Evolutionary conservation across 1,284 basidiomycete species (phyloP), one percentile per base, ranked within the genome.

Genomic region (Irpex sp.): DNA sequence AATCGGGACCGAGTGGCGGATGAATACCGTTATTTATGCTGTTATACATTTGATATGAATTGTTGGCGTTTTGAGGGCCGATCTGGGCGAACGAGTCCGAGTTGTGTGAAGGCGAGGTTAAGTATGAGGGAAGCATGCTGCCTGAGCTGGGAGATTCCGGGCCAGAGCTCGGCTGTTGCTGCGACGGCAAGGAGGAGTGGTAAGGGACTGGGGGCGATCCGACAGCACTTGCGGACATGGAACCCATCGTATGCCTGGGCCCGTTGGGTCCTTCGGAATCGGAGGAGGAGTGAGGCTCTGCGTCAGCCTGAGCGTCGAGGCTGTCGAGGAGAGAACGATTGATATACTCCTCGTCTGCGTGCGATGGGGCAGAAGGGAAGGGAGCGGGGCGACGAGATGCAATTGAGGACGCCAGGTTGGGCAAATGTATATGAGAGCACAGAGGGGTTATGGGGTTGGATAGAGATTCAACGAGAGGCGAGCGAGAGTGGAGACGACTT

Each of bases 271-370:
- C 79, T 68, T 87, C 85, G 33, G 83, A 79, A 74, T 87, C 80
- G 4, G 81, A 78, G 43, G 78, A 75, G 63, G 80, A 79, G 31
- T 77, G 80, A 51, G 88, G 87, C 73, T 92, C 90, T 59, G 89
- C 83, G 83, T 92, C 90, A 61, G 87, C 88, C 75, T 90, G 86
- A 63, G 87, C 88, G 82, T 93, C 85, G 70, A 93, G 82, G 47
- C 86, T 88, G 74, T 89, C 90, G 68, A 93, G 78, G 63, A 93
- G 82, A 61, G 90, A 92, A 72, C 86, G 86, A 78, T 92, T 92
- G 73, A 93, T 91, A 70, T 86, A 86, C 76, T 89, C 90, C 83
- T 92, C 90, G 85, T 90, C 90, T 63, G 80, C 74, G 69, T 77
- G 77, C 66, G 76, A 77, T 72, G 72, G 75, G 69, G 68, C 70